Conservation (phyloP, 441 rosid species). For the Theobroma grandiflorum region DNA sequence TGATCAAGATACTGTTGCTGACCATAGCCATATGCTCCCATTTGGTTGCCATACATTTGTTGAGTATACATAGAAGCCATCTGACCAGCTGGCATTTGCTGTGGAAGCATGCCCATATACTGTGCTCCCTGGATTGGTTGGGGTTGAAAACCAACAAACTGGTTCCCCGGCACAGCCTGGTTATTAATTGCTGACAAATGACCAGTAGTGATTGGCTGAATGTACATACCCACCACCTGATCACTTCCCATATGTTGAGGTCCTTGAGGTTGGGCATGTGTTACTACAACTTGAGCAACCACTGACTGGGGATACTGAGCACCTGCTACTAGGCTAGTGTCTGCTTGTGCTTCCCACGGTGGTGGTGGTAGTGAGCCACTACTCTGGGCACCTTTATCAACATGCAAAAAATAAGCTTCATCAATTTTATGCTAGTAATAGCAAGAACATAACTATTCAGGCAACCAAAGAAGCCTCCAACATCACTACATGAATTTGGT, state of each 20-base stretch:
- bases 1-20: slow-evolving; percentile 78
- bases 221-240: slow-evolving; percentile 67
- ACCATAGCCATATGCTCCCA: slow-evolving; percentile 76
- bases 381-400: slow-evolving; percentile 67
- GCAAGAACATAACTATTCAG: background rate
- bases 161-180: slow-evolving; percentile 47
- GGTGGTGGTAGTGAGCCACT: slow-evolving; percentile 85
- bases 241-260: slow-evolving; percentile 53
- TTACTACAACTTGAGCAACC: slow-evolving; percentile 53
- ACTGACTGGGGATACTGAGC: slow-evolving; percentile 70
- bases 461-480: slow-evolving; percentile 16
- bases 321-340: slow-evolving; percentile 60
- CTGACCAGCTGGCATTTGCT: slow-evolving; percentile 61
- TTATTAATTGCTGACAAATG: slow-evolving; percentile 41
- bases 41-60: slow-evolving; percentile 78
- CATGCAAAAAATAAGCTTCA: slow-evolving; percentile 34
- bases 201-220: slow-evolving; percentile 58
- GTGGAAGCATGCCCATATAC: slow-evolving; percentile 62
- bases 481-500: background rate
- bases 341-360: slow-evolving; percentile 96
- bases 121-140: slow-evolving; percentile 59
- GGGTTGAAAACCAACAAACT: slow-evolving; percentile 46
- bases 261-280: slow-evolving; percentile 68
- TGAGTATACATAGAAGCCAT: slow-evolving; percentile 70
- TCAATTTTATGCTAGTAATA: background rate